A percentile compares a stretch with the other conserved stretches of the same genome.
Conservation (phyloP, 208 protist species). For the Leishmania lainsoni region DNA sequence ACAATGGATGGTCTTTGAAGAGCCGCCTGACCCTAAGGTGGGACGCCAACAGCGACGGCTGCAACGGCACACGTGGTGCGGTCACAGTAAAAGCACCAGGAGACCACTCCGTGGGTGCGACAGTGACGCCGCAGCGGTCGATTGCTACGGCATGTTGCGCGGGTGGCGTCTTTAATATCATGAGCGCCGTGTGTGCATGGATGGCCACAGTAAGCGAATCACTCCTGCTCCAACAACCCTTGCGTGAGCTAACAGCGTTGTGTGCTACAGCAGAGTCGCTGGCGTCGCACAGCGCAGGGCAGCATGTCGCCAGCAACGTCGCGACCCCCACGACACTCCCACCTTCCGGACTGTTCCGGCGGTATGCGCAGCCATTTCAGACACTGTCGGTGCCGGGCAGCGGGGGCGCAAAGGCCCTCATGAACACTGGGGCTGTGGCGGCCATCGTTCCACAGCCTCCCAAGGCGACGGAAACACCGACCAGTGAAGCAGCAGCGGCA, state of each 20-base stretch:
- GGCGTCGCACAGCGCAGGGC: not conserved
- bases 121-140: not conserved
- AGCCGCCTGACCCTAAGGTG: not conserved
- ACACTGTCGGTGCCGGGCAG: constrained; percentile 2
- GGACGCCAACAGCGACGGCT: not conserved
- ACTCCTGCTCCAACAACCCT: not conserved
- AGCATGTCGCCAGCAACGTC: not conserved
- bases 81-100: not conserved
- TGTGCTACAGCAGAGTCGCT: constrained; percentile 7
- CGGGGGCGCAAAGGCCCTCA: not conserved
- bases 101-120: not conserved
- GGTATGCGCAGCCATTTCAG: constrained; percentile 25
- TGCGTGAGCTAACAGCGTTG: constrained; percentile 15
- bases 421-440: not conserved
- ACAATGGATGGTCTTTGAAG: constrained; percentile 16
- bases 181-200: constrained; percentile 10
- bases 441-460: constrained; percentile 10
- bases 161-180: constrained; percentile 25
- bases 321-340: not conserved
- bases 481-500: constrained; percentile 4
- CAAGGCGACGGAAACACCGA: not conserved
- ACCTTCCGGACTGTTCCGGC: constrained; percentile 12
- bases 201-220: constrained; percentile 17
- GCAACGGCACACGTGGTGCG: not conserved
- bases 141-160: constrained; percentile 2